Evolutionary conservation across 495 filamentous ascomycete genomes (phyloP), one percentile per base, ranked within the genome.

Genomic region (Talaromyces nanjingensis): DNA sequence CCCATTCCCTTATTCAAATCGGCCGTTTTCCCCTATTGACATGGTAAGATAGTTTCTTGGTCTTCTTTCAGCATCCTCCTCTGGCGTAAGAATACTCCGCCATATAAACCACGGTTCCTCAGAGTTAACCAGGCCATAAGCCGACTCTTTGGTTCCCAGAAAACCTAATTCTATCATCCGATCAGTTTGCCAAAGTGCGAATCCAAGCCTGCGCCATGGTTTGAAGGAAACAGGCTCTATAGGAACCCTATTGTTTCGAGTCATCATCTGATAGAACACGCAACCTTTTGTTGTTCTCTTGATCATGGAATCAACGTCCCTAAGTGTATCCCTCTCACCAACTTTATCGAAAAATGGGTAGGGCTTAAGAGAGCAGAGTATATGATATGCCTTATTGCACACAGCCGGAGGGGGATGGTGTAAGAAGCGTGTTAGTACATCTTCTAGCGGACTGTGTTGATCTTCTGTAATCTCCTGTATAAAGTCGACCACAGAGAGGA

Each of bases 51-150:
- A 45, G 16, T 16, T 16, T 11, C 39, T 45, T n/a, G 11, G 16
- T 18, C 27, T 31, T 57, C 55, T 57, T 57, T 57, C 27, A 33
- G 25, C 55, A 57, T 57, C 55, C 25, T 57, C 55, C 14, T 57
- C 55, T 57, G 55, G 55, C 3, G 55, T 57, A 33, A 57, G 55
- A 57, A 57, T 57, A 33, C 55, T 57, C 25, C 55, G 55, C 55
- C 55, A 57, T 57, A 33, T 57, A 57, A 57, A 57, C 55, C 27
- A 57, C 11, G 16, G 7, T 57, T 57, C 27, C 3, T 57, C 25
- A n/a, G 12, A n/a, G 16, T 33, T 18, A 2, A 57, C 9, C 12
- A 57, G 25, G 8, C 24, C 24, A 33, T 57, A 57, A 4, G 5
- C 6, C 25, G 11, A 33, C 3, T n/a, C 55, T 18, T 24, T 29